Conservation (phyloP, 257 asterid species). For the Solanum ahanhuiri region DNA sequence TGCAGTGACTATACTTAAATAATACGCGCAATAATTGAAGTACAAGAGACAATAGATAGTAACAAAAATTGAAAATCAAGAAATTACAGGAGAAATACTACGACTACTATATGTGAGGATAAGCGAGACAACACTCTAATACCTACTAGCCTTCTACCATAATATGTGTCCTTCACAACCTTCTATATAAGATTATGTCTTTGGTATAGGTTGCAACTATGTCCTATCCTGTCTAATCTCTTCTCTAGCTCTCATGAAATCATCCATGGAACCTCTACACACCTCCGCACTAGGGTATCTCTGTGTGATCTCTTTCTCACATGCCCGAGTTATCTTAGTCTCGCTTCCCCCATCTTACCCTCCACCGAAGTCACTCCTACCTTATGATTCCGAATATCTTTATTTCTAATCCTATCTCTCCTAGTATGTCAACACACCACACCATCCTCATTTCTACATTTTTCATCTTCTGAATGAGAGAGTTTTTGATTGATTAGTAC, state of each 20-base stretch:
- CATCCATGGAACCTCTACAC: not conserved
- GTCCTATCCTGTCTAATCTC: not conserved
- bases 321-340: rapidly evolving
- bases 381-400: not conserved
- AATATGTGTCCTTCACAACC: not conserved
- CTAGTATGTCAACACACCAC: no score
- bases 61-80: not conserved
- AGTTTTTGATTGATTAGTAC: no score
- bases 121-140: not conserved
- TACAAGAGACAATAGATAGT: not conserved
- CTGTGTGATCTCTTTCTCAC: not conserved
- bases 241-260: not conserved
- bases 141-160: not conserved
- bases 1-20: not conserved
- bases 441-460: not conserved
- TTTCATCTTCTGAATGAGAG: not conserved
- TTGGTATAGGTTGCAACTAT: not conserved
- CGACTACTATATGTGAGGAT: not conserved
- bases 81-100: not conserved
- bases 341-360: not conserved
- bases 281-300: not conserved
- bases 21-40: not conserved
- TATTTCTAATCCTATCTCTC: not conserved
- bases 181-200: not conserved
- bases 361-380: not conserved